Conservation (phyloP, 2,329 filamentous ascomycete genomes). For the Daldinia sp. region DNA sequence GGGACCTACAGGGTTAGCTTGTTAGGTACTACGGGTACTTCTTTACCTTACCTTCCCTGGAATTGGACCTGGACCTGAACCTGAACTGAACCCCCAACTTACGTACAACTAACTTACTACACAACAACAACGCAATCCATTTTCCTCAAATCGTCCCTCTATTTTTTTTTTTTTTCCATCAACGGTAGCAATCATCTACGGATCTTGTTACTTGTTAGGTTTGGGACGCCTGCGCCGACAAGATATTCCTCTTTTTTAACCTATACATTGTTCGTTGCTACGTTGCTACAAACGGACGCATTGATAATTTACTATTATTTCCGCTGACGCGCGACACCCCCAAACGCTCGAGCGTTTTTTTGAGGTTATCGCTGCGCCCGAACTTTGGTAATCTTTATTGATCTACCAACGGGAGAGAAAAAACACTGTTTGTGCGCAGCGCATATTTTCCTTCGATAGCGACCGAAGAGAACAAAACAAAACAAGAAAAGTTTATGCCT, state of each 20-base stretch:
- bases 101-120: constrained; percentile 1
- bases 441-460: constrained; percentile 32
- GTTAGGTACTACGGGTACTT: background rate
- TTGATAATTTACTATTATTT: constrained; percentile 9
- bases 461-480: constrained; percentile 9
- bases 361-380: constrained; percentile 27
- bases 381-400: constrained; percentile 35
- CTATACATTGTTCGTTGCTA: background rate
- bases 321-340: constrained; percentile 1
- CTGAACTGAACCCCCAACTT: background rate
- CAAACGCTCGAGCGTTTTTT: constrained; percentile 2
- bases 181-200: background rate
- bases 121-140: background rate
- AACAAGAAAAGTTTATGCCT: constrained; percentile 16
- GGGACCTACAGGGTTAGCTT: background rate
- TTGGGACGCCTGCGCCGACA: background rate
- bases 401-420: constrained; percentile 30
- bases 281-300: background rate
- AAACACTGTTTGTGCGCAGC: constrained; percentile 18
- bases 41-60: constrained; percentile 16
- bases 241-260: background rate
- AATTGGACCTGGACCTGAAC: constrained; percentile 11
- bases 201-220: constrained; percentile 3
- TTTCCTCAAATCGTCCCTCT: background rate
- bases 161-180: background rate